Conservation (phyloP, 176 grass and related monocot genomes). For the Carex littledalei region DNA sequence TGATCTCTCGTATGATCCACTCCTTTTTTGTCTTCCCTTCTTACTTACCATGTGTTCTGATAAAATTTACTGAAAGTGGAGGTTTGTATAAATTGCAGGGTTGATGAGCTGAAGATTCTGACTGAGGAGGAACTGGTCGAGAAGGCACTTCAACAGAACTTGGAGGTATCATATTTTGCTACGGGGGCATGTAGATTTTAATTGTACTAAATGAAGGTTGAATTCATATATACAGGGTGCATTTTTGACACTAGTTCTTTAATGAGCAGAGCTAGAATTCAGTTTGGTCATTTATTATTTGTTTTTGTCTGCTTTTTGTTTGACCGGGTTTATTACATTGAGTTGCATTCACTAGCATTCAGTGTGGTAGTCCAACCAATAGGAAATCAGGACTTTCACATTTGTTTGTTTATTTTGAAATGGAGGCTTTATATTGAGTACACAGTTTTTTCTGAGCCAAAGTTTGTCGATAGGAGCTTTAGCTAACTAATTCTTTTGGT, state of each 20-base stretch:
- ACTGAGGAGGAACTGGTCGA: constrained; percentile 76
- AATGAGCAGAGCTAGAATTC: neutral
- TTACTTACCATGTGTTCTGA: neutral
- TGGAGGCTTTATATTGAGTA: neutral
- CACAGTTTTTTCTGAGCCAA: neutral
- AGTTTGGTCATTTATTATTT: neutral
- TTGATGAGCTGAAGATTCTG: constrained; percentile 75
- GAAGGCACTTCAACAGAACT: constrained; percentile 51
- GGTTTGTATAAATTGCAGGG: constrained; percentile 24
- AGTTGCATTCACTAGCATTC: neutral
- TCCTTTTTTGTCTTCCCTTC: neutral
- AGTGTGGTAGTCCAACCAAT: neutral
- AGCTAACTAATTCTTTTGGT: neutral
- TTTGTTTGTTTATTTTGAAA: neutral
- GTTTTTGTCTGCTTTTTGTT: neutral
- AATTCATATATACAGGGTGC: neutral
- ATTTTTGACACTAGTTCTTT: neutral
- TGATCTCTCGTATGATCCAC: constrained; percentile 54
- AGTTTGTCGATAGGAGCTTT: neutral
- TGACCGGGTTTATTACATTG: neutral
- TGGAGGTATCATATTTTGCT: constrained; percentile 42
- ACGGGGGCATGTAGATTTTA: neutral
- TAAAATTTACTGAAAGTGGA: neutral
- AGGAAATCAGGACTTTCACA: neutral
- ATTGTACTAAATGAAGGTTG: neutral